Evolutionary conservation across 2,329 filamentous ascomycete species (phyloP), one percentile per base, ranked within the genome.

Genomic region (Trichoderma afroharzianum): DNA sequence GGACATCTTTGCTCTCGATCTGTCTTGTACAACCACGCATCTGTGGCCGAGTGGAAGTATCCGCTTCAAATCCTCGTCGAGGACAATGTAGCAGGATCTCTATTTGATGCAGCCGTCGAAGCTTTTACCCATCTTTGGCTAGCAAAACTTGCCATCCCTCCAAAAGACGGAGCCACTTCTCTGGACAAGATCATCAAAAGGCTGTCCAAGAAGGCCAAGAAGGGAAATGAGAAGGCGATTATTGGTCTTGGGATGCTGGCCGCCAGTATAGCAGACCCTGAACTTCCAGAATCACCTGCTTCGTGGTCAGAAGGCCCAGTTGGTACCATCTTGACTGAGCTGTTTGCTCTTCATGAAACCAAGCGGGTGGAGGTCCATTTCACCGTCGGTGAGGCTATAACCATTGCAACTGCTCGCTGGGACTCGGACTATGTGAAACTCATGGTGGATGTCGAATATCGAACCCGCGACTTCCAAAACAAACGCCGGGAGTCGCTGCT

Each of bases 351-450:
- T 3, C 92, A 97, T 76, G 94, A 97, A 78, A 89, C 96, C 57
- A 93, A 93, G 75, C 92, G 94, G 75, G 89, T 93, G 0, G 95
- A 98, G 79, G 88, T 95, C 1, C 95, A 98, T 73, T 98, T 99
- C 78, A 89, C 94, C 0, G 90, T 97, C 32, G 96, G 96, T 15
- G 95, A 97, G 79, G 94, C 96, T 14, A 87, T 98, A 68, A 92
- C 92, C 61, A 92, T 92, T 61, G 88, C 92, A 7, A 88, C 93
- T 47, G 89, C 88, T 47, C 91, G 95, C 50, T 98, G 95, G 95
- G 88, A 92, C 39, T 97, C 95, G 0, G 91, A 92, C 73, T 91
- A 92, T 26, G 85, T 98, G 18, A 88, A 91, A 71, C 87, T 95
- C 1, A 89, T 90, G 59, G 84, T 95, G 62, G 93, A 98, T 75